Conservation (phyloP, 495 filamentous ascomycete genomes). For the Aspergillus sclerotiicarbonarius region DNA sequence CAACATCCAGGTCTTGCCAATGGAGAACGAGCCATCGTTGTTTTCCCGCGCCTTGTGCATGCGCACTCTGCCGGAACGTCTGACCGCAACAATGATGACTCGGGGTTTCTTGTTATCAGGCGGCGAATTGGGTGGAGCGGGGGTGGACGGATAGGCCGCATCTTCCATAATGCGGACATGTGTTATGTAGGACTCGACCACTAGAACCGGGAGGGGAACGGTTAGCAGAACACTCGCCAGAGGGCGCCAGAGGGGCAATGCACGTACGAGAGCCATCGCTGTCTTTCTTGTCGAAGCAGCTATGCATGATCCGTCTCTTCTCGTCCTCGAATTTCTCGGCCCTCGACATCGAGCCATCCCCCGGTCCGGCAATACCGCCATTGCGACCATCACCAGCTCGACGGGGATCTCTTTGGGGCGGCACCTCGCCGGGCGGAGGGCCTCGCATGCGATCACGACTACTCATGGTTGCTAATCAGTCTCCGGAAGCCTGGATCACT, state of each 20-base stretch:
- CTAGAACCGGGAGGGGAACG: conserved; percentile 38
- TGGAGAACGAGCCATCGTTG: conserved; percentile 87
- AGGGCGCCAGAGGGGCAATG: background rate
- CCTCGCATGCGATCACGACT: conserved; percentile 37
- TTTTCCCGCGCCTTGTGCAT: conserved; percentile 98
- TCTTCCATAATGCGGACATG: conserved; percentile 90
- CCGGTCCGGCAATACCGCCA: conserved; percentile 25
- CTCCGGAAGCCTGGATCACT: conserved; percentile 26
- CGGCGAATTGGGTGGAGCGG: conserved; percentile 70
- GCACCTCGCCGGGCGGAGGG: conserved; percentile 27
- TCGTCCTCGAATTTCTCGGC: conserved; percentile 95
- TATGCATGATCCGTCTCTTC: conserved; percentile 86
- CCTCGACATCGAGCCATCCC: conserved; percentile 52
- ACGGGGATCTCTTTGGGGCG: conserved; percentile 28
- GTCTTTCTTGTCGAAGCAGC: conserved; percentile 87
- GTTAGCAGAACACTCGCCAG: conserved; percentile 14
- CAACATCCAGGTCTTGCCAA: conserved; percentile 96
- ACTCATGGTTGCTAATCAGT: conserved; percentile 34
- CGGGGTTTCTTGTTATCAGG: conserved; percentile 80
- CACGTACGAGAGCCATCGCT: conserved; percentile 72
- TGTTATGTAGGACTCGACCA: conserved; percentile 94
- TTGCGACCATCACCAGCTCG: conserved; percentile 36
- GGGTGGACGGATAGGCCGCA: conserved; percentile 75
- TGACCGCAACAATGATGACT: conserved; percentile 87
- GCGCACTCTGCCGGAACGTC: conserved; percentile 86